Evolutionary conservation across 139 green algal species (phyloP), one percentile per base, ranked within the genome.

Genomic region (Coelastrella sp.): DNA sequence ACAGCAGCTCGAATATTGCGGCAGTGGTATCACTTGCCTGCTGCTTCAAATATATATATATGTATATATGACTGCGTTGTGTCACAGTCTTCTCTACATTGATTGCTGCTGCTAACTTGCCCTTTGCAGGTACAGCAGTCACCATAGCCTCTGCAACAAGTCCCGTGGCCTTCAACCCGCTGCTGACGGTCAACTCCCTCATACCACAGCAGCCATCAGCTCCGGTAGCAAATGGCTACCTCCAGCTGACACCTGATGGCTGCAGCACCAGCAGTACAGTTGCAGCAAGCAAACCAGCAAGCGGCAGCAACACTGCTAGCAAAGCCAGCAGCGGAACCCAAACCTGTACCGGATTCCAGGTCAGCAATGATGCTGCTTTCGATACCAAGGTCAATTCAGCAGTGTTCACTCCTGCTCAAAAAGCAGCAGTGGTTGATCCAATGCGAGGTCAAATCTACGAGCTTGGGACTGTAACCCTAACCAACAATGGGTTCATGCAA

Each of bases 241-340:
- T 84, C 54, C 11, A 66, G 54, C 78, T 84, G 10, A 84, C 78
- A 66, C 57, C 77, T 3, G 47, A 3, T 54, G 14, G 7, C 77
- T 47, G 77, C 77, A 83, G 47, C 76, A 68, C 11, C 79, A 84
- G 79, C 79, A 84, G 79, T 23, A 76, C 16, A 32, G 68, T 10
- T 23, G 19, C 59, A 19, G 20, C 58, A 8, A 22, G 4, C 58
- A 85, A 47, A 19, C 5, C 79, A 73, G 6, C n/a, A 14, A 17
- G 80, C 19, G 11, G 16, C 79, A 71, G 58, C 7, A 71, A 14
- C 58, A 85, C 58, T 19, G 23, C 22, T 14, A 80, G 22, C 5
- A 80, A 7, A 7, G 59, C 16, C 17, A 78, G 8, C 22, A 78
- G 61, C 64, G 6, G 22, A 5, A 10, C 61, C 5, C 13, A 47